Evolutionary conservation across 495 filamentous ascomycete species (phyloP).

Genomic region (Talaromyces nanjingensis): DNA sequence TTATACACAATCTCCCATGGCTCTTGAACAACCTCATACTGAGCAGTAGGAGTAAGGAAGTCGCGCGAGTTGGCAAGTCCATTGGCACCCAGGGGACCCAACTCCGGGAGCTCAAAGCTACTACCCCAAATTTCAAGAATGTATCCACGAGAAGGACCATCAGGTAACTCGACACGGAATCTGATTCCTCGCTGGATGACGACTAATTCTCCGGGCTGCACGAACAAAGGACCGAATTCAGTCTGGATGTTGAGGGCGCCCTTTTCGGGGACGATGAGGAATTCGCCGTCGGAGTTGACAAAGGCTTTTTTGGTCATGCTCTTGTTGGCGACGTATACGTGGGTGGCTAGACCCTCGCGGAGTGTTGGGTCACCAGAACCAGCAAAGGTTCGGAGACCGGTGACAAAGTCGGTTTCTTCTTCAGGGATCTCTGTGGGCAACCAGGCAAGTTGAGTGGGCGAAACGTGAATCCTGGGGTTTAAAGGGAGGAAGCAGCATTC

Average conservation of each 20-base stretch:
- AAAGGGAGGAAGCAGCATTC: constrained; percentile 40
- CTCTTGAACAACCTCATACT: constrained; percentile 32
- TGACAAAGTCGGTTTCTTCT: constrained; percentile 27
- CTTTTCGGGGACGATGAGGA: constrained; percentile 41
- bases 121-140: constrained; percentile 45
- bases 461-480: constrained; percentile 53
- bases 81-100: constrained; percentile 45
- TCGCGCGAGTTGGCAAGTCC: constrained; percentile 44
- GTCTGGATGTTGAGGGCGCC: constrained; percentile 44
- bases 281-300: constrained; percentile 45
- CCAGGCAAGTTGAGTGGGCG: constrained; percentile 42
- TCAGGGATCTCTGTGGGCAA: constrained; percentile 39
- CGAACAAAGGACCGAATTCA: constrained; percentile 39
- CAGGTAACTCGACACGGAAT: constrained; percentile 38
- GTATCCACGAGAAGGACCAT: constrained; percentile 41
- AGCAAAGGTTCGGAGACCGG: constrained; percentile 42
- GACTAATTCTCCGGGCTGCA: constrained; percentile 42
- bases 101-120: constrained; percentile 41
- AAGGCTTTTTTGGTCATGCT: constrained; percentile 41
- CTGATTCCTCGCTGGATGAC: constrained; percentile 42
- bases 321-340: constrained; percentile 38
- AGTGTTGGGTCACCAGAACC: constrained; percentile 44
- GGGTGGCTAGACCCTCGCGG: constrained; percentile 40
- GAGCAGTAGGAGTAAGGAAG: constrained; percentile 37
- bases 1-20: constrained; percentile 44